Evolutionary conservation across 2,329 filamentous ascomycete species (phyloP).

Genomic region (Fusarium napiforme): DNA sequence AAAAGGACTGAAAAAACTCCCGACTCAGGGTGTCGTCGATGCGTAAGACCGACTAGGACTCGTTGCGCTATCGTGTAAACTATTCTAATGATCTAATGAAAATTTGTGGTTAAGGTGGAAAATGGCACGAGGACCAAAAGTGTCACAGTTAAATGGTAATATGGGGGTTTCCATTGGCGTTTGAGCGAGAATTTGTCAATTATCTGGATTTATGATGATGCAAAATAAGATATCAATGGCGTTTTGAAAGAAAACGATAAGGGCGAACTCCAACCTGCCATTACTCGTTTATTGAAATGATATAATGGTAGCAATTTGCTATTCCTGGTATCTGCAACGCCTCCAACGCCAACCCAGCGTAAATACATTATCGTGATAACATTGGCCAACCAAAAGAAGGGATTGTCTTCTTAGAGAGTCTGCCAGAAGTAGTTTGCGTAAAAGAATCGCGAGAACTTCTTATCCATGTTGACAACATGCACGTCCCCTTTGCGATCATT

Average conservation of each 20-base stretch:
- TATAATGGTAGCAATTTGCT: neutral
- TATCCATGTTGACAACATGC: slow-evolving; percentile 92
- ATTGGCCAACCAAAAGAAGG: neutral
- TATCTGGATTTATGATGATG: neutral
- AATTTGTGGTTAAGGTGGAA: neutral
- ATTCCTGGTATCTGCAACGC: slow-evolving; percentile 39
- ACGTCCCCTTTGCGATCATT: slow-evolving; percentile 91
- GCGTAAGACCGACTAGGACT: slow-evolving; percentile 10
- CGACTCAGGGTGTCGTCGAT: slow-evolving; percentile 34
- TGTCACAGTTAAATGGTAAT: slow-evolving; percentile 1
- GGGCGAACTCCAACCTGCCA: neutral
- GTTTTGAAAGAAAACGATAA: neutral
- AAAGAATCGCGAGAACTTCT: slow-evolving; percentile 90
- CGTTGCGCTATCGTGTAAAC: slow-evolving; percentile 9
- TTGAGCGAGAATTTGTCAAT: slow-evolving; percentile 8
- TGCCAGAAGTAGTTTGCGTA: slow-evolving; percentile 98
- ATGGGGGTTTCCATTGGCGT: slow-evolving; percentile 7
- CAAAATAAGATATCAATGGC: neutral
- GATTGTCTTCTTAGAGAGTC: slow-evolving; percentile 68
- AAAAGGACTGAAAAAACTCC: slow-evolving; percentile 47
- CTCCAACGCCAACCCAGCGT: slow-evolving; percentile 17
- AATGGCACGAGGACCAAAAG: slow-evolving; percentile 1
- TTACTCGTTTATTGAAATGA: neutral
- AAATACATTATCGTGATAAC: slow-evolving; percentile 23
- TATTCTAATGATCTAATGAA: slow-evolving; percentile 38